Evolutionary conservation across 163 green algal genomes (phyloP), one percentile per base, ranked within the genome.

Genomic region (Coccomyxa subellipsoidea): DNA sequence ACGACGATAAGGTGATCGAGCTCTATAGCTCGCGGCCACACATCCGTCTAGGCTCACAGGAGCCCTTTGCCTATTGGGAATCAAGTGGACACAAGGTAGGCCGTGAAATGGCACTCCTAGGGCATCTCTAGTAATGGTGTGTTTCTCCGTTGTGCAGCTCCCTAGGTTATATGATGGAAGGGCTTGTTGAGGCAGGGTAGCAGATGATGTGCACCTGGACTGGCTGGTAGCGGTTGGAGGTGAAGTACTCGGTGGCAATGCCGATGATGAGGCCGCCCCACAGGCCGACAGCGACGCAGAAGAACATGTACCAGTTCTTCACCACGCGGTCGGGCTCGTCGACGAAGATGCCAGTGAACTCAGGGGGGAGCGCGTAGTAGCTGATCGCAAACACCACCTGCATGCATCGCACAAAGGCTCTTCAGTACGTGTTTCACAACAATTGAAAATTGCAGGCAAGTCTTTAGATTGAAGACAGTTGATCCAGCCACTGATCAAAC

Each of bases 191-290:
- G 32, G 8, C 21, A 39, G 32, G 7, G 4, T 25, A 32, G 70
- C 10, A 77, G 31, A 29, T 5, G 6, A 5, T 38, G 23, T 25
- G 40, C 23, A 95, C 91, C 91, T 95, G 89, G 37, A 97, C 92
- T 27, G 93, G 94, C 80, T 89, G 91, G 93, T 97, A 99, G 82
- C 88, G 84, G 90, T 99, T 98, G 89, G 89, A 96, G 79, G 97
- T 99, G 94, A 96, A 99, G 92, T 98, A 99, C 93, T 99, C 97
- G 72, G 97, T 99, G 87, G 94, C 88, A 81, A 98, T 88, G 70
- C 97, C 97, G 82, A 99, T 99, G 83, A 98, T 86, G 81, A 98
- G 93, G 76, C 97, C 97, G 71, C 96, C 93, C 96, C 96, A 99
- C 82, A 99, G 94, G 77, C 97, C 97, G 38, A 83, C 80, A 9